Conservation (phyloP, 108 stramenopile species). For the Cyclotella distinguenda region DNA sequence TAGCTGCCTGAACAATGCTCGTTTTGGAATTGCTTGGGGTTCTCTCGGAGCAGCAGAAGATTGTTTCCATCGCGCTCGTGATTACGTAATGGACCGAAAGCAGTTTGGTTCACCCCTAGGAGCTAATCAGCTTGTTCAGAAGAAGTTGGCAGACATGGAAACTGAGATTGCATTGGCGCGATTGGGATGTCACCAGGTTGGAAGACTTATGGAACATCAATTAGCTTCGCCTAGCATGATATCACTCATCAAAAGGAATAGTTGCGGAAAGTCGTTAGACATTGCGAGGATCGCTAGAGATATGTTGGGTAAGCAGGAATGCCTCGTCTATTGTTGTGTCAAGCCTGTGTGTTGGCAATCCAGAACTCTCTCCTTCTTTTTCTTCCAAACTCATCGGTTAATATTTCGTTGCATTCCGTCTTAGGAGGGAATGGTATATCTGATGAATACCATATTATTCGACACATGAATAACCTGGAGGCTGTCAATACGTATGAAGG, state of each 20-base stretch:
- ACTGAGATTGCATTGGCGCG: constrained; percentile 82
- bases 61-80: constrained; percentile 83
- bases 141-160: constrained; percentile 93
- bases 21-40: constrained; percentile 97
- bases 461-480: constrained; percentile 94
- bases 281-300: constrained; percentile 86
- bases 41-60: constrained; percentile 92
- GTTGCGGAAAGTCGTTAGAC: constrained; percentile 90
- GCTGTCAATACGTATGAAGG: constrained; percentile 99
- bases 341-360: no score
- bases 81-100: constrained; percentile 80
- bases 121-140: constrained; percentile 93
- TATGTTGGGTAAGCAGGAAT: constrained; percentile 95
- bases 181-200: constrained; percentile 80
- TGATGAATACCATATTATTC: constrained; percentile 97
- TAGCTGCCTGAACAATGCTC: constrained; percentile 91
- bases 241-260: constrained; percentile 92
- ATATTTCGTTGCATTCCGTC: no score
- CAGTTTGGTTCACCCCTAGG: constrained; percentile 95
- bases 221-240: constrained; percentile 85
- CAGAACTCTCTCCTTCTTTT: no score
- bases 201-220: constrained; percentile 83
- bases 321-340: no score
- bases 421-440: constrained; percentile 96
- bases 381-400: no score